These are phyloP conservation scores for Arthrinium phaeospermum DNA, from an alignment of 2,329 filamentous ascomycete species.

Conservation along the genomic window DNA sequence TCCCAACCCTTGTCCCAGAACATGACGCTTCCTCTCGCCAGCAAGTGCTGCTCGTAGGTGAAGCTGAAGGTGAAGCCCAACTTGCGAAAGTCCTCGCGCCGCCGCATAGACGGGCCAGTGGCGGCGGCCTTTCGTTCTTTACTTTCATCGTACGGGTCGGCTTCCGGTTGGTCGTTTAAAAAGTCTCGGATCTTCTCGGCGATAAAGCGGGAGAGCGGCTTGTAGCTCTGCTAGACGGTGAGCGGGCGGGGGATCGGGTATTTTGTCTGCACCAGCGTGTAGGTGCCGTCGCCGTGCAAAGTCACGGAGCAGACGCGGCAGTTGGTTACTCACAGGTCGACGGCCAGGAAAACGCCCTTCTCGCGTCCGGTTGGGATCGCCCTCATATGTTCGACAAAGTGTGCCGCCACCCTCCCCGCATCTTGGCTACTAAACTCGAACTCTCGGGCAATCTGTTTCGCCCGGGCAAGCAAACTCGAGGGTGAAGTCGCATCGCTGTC, in stretches of 20 bases:
- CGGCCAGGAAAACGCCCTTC: conserved; percentile 55
- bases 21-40: conserved; percentile 72
- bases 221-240: conserved; percentile 32
- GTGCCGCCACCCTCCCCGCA: conserved; percentile 26
- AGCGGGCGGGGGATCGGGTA: conserved; percentile 32
- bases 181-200: conserved; percentile 75
- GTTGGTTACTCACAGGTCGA: conserved; percentile 44
- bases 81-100: conserved; percentile 24
- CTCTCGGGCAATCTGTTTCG: conserved; percentile 23
- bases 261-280: conserved; percentile 69
- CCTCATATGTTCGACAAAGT: conserved; percentile 54
- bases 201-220: conserved; percentile 76
- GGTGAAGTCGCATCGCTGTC: conserved; percentile 3
- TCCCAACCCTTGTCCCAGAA: conserved; percentile 85
- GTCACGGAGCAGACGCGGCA: conserved; percentile 40
- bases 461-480: conserved; percentile 18
- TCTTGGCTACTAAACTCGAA: conserved; percentile 23
- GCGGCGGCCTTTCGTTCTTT: too few species aligned
- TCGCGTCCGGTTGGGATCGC: conserved; percentile 79
- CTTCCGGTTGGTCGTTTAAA: conserved; percentile 62
- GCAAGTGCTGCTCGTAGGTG: conserved; percentile 74
- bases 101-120: conserved; percentile 15
- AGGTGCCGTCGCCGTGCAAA: conserved; percentile 66
- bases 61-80: conserved; percentile 58
- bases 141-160: conserved; percentile 22